phyloP scores from a whole-genome alignment of 2,329 filamentous ascomycete genomes.

The Penicillium capsulatum region DNA sequence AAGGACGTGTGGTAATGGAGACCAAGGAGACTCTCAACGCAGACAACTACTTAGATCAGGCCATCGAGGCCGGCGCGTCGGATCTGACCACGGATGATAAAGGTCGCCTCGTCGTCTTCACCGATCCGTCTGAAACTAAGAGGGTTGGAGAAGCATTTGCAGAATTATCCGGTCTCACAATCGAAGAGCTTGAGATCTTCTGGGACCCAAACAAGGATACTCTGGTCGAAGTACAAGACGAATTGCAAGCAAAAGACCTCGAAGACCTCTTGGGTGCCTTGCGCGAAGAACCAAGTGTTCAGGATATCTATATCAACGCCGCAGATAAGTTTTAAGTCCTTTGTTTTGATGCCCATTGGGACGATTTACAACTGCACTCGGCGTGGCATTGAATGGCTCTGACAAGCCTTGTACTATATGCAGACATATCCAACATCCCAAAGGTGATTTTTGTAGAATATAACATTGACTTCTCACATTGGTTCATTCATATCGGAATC shows the following conservation, averaged over 20 bases:
- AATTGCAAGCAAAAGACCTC: constrained; percentile 55
- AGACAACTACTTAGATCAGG: constrained; percentile 72
- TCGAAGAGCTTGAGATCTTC: constrained; percentile 73
- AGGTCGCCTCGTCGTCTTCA: constrained; percentile 67
- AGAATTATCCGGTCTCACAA: constrained; percentile 59
- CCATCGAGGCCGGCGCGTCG: constrained; percentile 75
- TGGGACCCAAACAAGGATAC: constrained; percentile 83
- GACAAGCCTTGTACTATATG: constrained; percentile 14
- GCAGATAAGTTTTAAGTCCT: constrained; percentile 22
- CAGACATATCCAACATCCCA: constrained; percentile 15
- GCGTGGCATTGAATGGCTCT: not conserved
- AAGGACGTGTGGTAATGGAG: constrained; percentile 69
- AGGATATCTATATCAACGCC: constrained; percentile 72
- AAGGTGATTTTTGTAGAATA: constrained; percentile 6
- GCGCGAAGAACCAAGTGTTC: constrained; percentile 67
- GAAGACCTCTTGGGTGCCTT: constrained; percentile 51
- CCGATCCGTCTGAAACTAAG: constrained; percentile 62
- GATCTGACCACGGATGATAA: constrained; percentile 56
- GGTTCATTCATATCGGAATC: not conserved
- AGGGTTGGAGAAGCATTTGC: constrained; percentile 62
- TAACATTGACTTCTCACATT: not conserved
- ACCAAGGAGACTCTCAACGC: constrained; percentile 53
- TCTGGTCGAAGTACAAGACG: constrained; percentile 58
- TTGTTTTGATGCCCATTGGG: not conserved
- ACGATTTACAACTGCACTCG: not conserved